Percentiles rank a stretch among this genome's conserved stretches.
These are phyloP conservation scores for Leucoagaricus sp. DNA, from an alignment of 1,284 basidiomycete species.

Conservation along the genomic window DNA sequence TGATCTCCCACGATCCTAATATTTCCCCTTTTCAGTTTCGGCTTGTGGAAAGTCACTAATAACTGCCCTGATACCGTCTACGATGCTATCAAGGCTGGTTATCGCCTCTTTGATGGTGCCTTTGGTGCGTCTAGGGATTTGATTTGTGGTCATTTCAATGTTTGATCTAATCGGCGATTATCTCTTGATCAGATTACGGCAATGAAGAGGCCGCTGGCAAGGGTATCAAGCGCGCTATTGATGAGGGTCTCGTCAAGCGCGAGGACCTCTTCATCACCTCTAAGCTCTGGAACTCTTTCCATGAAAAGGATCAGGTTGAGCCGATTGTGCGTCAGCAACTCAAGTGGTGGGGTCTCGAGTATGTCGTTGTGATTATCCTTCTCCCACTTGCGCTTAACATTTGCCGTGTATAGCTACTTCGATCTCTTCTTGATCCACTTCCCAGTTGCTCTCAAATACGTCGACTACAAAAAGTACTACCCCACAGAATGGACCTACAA, in stretches of 20 bases:
- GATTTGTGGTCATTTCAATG: background rate
- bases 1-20: conserved; percentile 19
- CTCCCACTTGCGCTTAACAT: background rate
- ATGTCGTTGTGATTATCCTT: conserved; percentile 10
- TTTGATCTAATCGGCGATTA: conserved; percentile 2
- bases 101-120: conserved; percentile 83
- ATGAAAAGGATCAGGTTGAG: conserved; percentile 66
- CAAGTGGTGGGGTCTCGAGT: conserved; percentile 71
- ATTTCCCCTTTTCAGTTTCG: conserved; percentile 22
- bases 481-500: conserved; percentile 75
- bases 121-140: conserved; percentile 31
- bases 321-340: conserved; percentile 52
- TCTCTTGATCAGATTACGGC: conserved; percentile 56
- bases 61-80: conserved; percentile 52
- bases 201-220: conserved; percentile 89
- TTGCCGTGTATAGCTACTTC: conserved; percentile 50
- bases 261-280: conserved; percentile 80
- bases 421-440: conserved; percentile 81
- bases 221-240: conserved; percentile 73
- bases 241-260: conserved; percentile 71
- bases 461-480: conserved; percentile 73
- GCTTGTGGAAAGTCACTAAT: conserved; percentile 29
- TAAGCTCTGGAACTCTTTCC: conserved; percentile 86
- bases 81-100: conserved; percentile 71
- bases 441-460: conserved; percentile 75